Base-by-base conservation (phyloP, 768 basidiomycete species). In the Tricholoma hemisulphureum region DNA sequence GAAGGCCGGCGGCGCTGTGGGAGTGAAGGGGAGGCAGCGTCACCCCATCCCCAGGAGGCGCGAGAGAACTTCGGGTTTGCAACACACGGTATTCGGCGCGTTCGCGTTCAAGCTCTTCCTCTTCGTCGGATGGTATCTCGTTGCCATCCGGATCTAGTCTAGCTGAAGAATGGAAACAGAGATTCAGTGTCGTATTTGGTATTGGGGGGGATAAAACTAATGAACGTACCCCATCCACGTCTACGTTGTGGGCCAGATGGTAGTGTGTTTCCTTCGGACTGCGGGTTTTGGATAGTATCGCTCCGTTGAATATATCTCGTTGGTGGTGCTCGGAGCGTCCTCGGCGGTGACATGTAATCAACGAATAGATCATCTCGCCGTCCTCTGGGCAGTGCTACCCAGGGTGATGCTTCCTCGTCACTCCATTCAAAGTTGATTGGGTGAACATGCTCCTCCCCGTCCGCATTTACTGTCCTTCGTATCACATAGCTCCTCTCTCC, bases 61-160 rank as follows among this genome's bases (percentile, higher is more conserved):
- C 51, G 24, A 55, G 29, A 45, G 41, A 28, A 41, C 53, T 34
- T 32, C 48, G 65, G 21, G 49, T 31, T 51, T 35, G 53, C 34
- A 49, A 34, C 34, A 81, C 64, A 9, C 81, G 78, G 65, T 77
- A 73, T 55, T 79, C 80, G 0, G 82, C 71, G 32, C 82, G 79
- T 26, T 75, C 69, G 28, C 83, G 80, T 58, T 86, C 84, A 16
- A 85, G 73, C 52, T 83, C 81, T 60, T 82, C 81, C 58, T 88
- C 86, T 63, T 85, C 84, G 18, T 83, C 83, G 0, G 80, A 78
- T 2, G 84, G 75, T 56, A 87, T 80, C 65, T 87, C 85, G 58
- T 88, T 82, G 0, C 87, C 87, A 64, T 88, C 84, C 2, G 78
- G 63, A 67, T 83, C 80, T 48, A 83, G 75, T 34, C 80, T 77